Evolutionary conservation across 2,329 filamentous ascomycete species (phyloP).

Genomic region (Diaporthe velutina): DNA sequence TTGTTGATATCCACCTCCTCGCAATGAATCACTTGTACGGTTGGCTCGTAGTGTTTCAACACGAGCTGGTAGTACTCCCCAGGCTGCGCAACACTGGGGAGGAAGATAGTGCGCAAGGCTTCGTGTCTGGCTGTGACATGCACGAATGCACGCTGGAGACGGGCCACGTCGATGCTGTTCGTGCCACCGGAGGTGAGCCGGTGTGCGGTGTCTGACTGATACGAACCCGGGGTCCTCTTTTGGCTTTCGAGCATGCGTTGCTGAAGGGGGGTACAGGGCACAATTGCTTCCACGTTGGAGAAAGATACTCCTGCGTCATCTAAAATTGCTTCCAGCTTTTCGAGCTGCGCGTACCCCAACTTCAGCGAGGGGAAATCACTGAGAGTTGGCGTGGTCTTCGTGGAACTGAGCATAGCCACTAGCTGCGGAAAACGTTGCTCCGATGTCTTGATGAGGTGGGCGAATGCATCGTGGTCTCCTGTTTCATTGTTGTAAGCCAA

Average conservation of each 20-base stretch:
- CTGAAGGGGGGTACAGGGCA: not conserved
- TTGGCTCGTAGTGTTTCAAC: not conserved
- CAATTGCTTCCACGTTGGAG: not conserved
- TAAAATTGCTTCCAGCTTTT: not conserved
- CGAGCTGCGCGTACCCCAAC: not conserved
- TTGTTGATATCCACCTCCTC: not conserved
- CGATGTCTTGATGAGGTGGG: not conserved
- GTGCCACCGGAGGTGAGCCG: not conserved
- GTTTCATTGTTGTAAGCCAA: not conserved
- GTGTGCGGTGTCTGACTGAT: not conserved
- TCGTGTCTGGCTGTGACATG: not conserved
- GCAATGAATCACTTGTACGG: not conserved
- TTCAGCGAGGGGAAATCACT: not conserved
- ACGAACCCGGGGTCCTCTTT: not conserved
- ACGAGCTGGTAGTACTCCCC: not conserved
- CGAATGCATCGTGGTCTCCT: not conserved
- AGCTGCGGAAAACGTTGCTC: not conserved
- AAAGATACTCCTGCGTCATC: not conserved
- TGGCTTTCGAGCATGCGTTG: not conserved
- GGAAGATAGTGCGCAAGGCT: not conserved
- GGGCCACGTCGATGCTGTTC: not conserved
- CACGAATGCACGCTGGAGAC: not conserved
- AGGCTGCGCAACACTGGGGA: not conserved
- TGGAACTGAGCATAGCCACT: not conserved
- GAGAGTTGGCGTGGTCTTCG: not conserved